Conservation (phyloP, 2,329 filamentous ascomycete genomes). For the Chaetothyriales sp. region DNA sequence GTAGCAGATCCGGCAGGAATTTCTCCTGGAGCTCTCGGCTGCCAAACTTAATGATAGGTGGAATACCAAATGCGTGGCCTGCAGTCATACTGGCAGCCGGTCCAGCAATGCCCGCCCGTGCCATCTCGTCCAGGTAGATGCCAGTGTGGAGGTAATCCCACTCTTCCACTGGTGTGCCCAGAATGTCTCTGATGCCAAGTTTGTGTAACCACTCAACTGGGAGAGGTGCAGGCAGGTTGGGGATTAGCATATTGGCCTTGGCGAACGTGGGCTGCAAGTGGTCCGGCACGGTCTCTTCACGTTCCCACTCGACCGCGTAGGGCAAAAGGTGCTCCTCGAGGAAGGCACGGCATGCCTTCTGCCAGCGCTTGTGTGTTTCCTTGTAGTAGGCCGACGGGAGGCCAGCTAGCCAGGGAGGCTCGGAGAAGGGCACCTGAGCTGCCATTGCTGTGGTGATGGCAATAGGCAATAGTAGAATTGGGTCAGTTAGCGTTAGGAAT, state of each 20-base stretch:
- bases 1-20: constrained; percentile 55
- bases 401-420: constrained; percentile 57
- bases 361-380: constrained; percentile 50
- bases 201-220: constrained; percentile 54
- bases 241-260: constrained; percentile 55
- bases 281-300: constrained; percentile 47
- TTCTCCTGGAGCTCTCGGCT: constrained; percentile 47
- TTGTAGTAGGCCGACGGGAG: constrained; percentile 61
- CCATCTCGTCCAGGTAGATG: constrained; percentile 61
- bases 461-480: no score
- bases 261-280: constrained; percentile 53
- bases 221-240: constrained; percentile 54
- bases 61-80: constrained; percentile 59
- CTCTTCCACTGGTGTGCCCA: constrained; percentile 55
- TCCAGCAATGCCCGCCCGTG: constrained; percentile 49
- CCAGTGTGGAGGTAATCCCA: constrained; percentile 59
- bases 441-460: neutral
- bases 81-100: constrained; percentile 46
- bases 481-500: no score
- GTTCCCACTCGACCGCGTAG: constrained; percentile 58
- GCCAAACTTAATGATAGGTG: constrained; percentile 58
- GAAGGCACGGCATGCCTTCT: constrained; percentile 54
- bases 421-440: constrained; percentile 52
- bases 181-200: constrained; percentile 51
- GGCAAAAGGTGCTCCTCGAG: constrained; percentile 48